Evolutionary conservation across 2,329 filamentous ascomycete genomes (phyloP).

Genomic region (Tolypocladium tundrense): DNA sequence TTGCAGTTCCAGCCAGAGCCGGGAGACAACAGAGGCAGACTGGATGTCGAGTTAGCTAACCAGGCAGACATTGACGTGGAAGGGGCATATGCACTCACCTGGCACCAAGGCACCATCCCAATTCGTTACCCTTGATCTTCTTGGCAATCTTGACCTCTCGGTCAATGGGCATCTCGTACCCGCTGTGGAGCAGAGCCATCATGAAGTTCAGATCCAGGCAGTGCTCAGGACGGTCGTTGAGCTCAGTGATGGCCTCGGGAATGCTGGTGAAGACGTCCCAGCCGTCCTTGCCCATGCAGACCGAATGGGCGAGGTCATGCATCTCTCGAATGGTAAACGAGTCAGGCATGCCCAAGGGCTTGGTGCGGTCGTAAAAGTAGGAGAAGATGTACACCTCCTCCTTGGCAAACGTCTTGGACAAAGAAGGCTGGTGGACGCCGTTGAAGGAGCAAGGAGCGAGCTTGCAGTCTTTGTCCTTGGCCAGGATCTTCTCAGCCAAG

Average conservation of each 20-base stretch:
- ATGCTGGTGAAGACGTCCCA: constrained; percentile 78
- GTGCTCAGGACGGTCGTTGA: constrained; percentile 74
- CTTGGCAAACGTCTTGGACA: constrained; percentile 81
- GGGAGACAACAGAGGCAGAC: constrained; percentile 72
- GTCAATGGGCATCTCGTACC: constrained; percentile 96
- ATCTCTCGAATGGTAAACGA: constrained; percentile 89
- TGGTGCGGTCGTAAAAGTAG: constrained; percentile 94
- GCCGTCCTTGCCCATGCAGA: constrained; percentile 65
- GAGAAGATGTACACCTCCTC: constrained; percentile 96
- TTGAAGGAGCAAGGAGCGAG: constrained; percentile 97
- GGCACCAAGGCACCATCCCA: constrained; percentile 95
- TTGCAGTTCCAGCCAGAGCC: constrained; percentile 86
- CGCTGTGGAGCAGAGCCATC: constrained; percentile 83
- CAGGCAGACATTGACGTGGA: background rate
- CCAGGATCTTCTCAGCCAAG: constrained; percentile 80
- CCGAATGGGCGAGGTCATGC: constrained; percentile 71
- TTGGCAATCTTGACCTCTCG: constrained; percentile 96
- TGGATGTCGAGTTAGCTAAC: constrained; percentile 24
- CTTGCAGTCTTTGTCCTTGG: constrained; percentile 74
- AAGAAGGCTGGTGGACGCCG: constrained; percentile 84
- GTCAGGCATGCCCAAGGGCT: constrained; percentile 95
- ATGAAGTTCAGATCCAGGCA: constrained; percentile 97
- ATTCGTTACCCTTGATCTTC: constrained; percentile 94
- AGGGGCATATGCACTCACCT: constrained; percentile 51
- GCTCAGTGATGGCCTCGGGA: constrained; percentile 68